Conservation (phyloP, 768 basidiomycete species). For the Mycena rosella region DNA sequence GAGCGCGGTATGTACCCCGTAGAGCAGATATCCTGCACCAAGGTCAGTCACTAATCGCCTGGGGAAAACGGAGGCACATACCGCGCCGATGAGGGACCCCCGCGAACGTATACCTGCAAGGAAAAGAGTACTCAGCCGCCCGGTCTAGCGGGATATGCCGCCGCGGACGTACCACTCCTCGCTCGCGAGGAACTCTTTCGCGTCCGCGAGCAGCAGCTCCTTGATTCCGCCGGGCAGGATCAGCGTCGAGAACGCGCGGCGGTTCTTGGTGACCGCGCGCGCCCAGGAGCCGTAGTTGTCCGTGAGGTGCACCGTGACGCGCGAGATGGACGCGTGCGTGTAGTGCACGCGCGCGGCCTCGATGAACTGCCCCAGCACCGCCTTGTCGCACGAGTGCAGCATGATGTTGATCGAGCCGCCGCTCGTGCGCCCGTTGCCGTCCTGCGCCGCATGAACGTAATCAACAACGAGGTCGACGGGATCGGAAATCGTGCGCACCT, state of each 20-base stretch:
- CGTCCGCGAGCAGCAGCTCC: slow-evolving; percentile 44
- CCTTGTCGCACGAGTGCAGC: slow-evolving; percentile 43
- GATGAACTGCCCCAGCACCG: slow-evolving; percentile 40
- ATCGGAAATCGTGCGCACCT: slow-evolving; percentile 9
- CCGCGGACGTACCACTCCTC: slow-evolving; percentile 45
- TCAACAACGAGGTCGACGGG: not conserved
- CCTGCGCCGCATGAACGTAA: not conserved
- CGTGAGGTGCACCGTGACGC: slow-evolving; percentile 41
- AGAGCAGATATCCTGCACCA: slow-evolving; percentile 33
- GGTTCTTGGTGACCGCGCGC: slow-evolving; percentile 40
- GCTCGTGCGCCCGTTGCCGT: slow-evolving; percentile 36
- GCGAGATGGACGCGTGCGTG: slow-evolving; percentile 39
- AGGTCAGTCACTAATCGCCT: not conserved
- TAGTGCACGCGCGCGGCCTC: slow-evolving; percentile 44
- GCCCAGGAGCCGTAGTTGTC: slow-evolving; percentile 41
- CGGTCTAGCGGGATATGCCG: no score
- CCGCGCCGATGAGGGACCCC: slow-evolving; percentile 50
- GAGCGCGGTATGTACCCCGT: slow-evolving; percentile 16
- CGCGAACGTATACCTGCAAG: slow-evolving; percentile 38
- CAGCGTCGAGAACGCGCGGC: slow-evolving; percentile 46
- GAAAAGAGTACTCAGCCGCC: no score
- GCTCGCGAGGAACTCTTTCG: slow-evolving; percentile 45
- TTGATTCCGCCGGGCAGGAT: slow-evolving; percentile 44
- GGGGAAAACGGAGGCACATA: slow-evolving; percentile 29
- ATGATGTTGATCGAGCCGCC: slow-evolving; percentile 36